Percentiles rank a stretch among this genome's conserved stretches.
phyloP scores from a whole-genome alignment of 2,329 filamentous ascomycete species.

The Biscogniauxia mediterranea region DNA sequence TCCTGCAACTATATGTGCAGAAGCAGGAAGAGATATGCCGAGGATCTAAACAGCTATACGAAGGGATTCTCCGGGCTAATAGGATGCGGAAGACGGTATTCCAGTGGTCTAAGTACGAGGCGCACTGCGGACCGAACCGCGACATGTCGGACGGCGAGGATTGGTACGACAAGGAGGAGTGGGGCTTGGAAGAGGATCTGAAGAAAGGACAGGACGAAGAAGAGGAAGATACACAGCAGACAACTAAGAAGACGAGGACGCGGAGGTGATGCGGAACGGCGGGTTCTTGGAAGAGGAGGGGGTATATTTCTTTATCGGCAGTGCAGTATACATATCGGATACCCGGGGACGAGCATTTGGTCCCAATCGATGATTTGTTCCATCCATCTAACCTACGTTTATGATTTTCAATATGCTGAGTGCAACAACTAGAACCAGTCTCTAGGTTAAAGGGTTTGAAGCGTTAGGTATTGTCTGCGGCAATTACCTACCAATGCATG shows the following conservation, averaged over 20 bases:
- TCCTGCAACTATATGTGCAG: conserved; percentile 75
- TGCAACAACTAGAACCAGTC: too few species aligned
- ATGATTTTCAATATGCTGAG: too few species aligned
- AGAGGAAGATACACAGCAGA: conserved; percentile 66
- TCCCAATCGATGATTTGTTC: conserved; percentile 1
- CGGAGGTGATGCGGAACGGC: conserved; percentile 40
- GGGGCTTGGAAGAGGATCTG: conserved; percentile 70
- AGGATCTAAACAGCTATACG: conserved; percentile 64
- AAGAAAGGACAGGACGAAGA: conserved; percentile 82
- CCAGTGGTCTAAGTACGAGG: conserved; percentile 76
- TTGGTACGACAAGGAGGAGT: conserved; percentile 83
- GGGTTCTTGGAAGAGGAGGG: conserved; percentile 1
- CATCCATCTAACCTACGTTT: background rate
- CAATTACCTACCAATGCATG: too few species aligned
- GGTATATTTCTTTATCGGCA: conserved; percentile 1
- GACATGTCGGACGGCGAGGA: conserved; percentile 88
- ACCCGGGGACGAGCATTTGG: conserved; percentile 10
- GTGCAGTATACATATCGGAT: conserved; percentile 12
- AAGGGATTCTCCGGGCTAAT: conserved; percentile 70
- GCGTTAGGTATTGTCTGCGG: too few species aligned
- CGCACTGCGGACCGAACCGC: conserved; percentile 61
- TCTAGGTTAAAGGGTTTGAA: too few species aligned
- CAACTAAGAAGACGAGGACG: conserved; percentile 61
- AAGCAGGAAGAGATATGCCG: conserved; percentile 84
- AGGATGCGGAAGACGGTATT: conserved; percentile 69